A percentile compares a stretch with the other conserved stretches of the same genome.
phyloP scores from a whole-genome alignment of 495 filamentous ascomycete species.

The Tuber borchii region DNA sequence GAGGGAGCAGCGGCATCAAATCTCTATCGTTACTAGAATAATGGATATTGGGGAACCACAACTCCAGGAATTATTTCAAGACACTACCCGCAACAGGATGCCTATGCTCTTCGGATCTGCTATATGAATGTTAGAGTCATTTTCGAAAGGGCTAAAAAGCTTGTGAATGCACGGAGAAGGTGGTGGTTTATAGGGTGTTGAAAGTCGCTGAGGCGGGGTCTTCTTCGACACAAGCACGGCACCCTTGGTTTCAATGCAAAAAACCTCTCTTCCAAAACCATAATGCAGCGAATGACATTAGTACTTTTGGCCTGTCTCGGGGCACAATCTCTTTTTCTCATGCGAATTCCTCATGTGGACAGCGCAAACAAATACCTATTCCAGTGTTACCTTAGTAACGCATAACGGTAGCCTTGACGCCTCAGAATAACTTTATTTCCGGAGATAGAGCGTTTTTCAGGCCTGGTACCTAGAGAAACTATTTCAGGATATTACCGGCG shows the following conservation, averaged over 20 bases:
- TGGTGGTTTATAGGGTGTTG: not conserved
- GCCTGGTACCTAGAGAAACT: not conserved
- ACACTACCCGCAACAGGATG: not conserved
- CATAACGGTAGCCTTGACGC: not conserved
- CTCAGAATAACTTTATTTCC: not conserved
- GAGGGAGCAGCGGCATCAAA: not conserved
- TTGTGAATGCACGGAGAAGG: not conserved
- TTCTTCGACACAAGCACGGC: not conserved
- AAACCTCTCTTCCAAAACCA: not conserved
- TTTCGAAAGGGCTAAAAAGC: not conserved
- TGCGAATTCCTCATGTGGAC: not conserved
- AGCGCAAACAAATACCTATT: constrained; percentile 1
- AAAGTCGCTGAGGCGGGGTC: not conserved
- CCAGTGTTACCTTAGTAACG: not conserved
- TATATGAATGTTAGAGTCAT: not conserved
- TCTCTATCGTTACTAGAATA: not conserved
- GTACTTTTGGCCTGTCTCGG: not conserved
- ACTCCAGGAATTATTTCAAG: not conserved
- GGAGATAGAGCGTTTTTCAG: not conserved
- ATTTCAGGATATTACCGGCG: not conserved
- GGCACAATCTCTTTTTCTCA: not conserved
- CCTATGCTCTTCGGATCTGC: not conserved
- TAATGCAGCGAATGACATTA: not conserved
- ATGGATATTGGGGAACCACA: not conserved
- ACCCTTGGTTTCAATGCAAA: not conserved